These are phyloP conservation scores for Neopestalotiopsis sp. DNA, from an alignment of 2,329 filamentous ascomycete genomes.

Conservation along the genomic window DNA sequence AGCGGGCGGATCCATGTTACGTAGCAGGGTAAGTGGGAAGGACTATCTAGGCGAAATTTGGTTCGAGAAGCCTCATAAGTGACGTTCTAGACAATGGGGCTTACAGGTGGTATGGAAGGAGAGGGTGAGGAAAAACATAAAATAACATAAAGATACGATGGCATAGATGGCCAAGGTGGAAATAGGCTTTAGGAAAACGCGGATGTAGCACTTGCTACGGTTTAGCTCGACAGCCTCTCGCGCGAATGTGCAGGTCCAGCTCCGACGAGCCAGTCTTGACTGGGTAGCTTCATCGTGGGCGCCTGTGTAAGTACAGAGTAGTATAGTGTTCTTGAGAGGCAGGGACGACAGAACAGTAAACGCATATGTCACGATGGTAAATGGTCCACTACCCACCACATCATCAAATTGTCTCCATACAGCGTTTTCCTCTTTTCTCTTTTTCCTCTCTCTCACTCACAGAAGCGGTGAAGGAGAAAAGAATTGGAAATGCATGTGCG, in stretches of 20 bases:
- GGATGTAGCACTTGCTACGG: conserved; percentile 11
- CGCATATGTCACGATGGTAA: no score
- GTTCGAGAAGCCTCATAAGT: conserved; percentile 17
- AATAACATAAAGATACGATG: no score
- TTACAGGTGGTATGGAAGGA: not conserved
- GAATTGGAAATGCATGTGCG: no score
- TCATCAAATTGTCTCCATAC: no score
- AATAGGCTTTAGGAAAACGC: not conserved
- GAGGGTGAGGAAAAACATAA: not conserved
- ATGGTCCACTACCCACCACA: no score
- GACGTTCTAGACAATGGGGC: not conserved
- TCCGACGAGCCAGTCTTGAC: not conserved
- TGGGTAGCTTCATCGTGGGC: not conserved
- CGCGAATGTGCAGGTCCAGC: not conserved
- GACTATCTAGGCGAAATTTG: conserved; percentile 2
- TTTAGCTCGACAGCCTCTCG: not conserved
- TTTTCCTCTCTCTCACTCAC: no score
- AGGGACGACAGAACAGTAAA: no score
- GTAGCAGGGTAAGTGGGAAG: not conserved
- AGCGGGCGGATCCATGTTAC: not conserved
- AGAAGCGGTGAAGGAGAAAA: no score
- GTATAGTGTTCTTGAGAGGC: no score
- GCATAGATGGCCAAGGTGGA: not conserved
- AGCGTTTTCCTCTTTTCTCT: no score
- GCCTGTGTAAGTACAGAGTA: not conserved